Conservation (phyloP, 2,329 filamentous ascomycete genomes). For the Epichloe festucae region DNA sequence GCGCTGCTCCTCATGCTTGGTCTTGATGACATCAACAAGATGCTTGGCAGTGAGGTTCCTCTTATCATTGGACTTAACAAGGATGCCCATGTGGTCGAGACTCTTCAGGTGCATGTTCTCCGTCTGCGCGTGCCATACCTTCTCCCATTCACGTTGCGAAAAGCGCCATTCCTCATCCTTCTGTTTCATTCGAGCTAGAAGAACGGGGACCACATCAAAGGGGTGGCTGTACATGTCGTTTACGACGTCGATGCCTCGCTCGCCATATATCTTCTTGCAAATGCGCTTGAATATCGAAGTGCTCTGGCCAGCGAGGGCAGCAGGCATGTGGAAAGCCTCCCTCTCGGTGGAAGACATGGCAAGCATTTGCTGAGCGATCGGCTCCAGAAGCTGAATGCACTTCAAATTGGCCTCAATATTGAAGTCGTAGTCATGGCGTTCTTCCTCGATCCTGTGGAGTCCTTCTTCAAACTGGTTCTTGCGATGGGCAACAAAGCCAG, state of each 20-base stretch:
- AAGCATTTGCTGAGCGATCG: constrained; percentile 80
- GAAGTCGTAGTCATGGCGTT: constrained; percentile 96
- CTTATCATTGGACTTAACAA: constrained; percentile 81
- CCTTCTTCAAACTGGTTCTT: constrained; percentile 95
- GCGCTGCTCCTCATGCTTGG: constrained; percentile 82
- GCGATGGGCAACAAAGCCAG: constrained; percentile 90
- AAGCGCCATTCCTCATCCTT: constrained; percentile 98
- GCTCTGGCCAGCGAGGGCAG: constrained; percentile 79
- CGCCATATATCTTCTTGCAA: constrained; percentile 94
- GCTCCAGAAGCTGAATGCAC: constrained; percentile 91
- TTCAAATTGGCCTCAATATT: constrained; percentile 93
- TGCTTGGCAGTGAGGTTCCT: constrained; percentile 82
- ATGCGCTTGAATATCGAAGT: constrained; percentile 95
- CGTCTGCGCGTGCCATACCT: constrained; percentile 94
- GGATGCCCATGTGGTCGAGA: constrained; percentile 90
- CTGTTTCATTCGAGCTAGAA: constrained; percentile 81
- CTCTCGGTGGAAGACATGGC: constrained; percentile 64
- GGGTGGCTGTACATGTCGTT: constrained; percentile 76
- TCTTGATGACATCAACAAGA: constrained; percentile 79
- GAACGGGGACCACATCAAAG: constrained; percentile 75
- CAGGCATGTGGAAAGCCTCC: constrained; percentile 63
- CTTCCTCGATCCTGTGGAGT: constrained; percentile 91
- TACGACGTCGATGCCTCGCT: constrained; percentile 74
- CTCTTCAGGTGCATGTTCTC: constrained; percentile 92
- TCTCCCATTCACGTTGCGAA: constrained; percentile 95